Evolutionary conservation across 371 early-diverging fungal genomes (phyloP).

Genomic region (Syncephalis fuscata): DNA sequence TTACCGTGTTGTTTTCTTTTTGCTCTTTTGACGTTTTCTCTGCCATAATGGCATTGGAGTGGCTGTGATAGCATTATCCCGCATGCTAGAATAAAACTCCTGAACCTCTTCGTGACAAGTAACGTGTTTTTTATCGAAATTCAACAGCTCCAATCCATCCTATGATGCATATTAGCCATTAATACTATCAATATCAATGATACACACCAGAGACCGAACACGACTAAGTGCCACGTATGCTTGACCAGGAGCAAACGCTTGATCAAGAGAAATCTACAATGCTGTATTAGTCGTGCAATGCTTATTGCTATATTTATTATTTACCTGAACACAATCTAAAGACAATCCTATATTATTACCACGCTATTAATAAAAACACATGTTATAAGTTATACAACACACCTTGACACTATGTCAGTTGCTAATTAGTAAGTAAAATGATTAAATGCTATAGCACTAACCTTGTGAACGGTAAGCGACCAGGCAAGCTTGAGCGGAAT

Average conservation of each 20-base stretch:
- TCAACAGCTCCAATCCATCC: conserved; percentile 43
- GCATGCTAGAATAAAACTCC: conserved; percentile 18
- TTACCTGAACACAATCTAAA: conserved; percentile 11
- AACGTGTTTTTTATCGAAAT: conserved; percentile 47
- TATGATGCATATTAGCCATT: too few species aligned
- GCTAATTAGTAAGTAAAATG: too few species aligned
- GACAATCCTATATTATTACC: too few species aligned
- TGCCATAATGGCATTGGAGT: too few species aligned
- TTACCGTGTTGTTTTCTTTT: not conserved
- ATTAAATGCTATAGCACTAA: too few species aligned
- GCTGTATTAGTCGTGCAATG: conserved; percentile 11
- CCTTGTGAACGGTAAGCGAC: conserved; percentile 46
- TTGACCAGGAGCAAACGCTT: conserved; percentile 28
- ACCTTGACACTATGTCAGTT: too few species aligned
- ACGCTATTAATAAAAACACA: too few species aligned
- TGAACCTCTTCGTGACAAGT: conserved; percentile 51
- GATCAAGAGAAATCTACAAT: conserved; percentile 18
- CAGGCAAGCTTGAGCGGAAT: conserved; percentile 41
- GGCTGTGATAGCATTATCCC: too few species aligned
- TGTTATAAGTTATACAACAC: too few species aligned
- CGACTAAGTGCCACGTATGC: conserved; percentile 42
- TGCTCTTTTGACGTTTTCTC: conserved; percentile 4
- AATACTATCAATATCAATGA: not conserved
- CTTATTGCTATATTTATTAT: not conserved
- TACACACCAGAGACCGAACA: conserved; percentile 11